Base-by-base conservation (phyloP, 257 asterid genomes). In the Linderniella brevidens region DNA sequence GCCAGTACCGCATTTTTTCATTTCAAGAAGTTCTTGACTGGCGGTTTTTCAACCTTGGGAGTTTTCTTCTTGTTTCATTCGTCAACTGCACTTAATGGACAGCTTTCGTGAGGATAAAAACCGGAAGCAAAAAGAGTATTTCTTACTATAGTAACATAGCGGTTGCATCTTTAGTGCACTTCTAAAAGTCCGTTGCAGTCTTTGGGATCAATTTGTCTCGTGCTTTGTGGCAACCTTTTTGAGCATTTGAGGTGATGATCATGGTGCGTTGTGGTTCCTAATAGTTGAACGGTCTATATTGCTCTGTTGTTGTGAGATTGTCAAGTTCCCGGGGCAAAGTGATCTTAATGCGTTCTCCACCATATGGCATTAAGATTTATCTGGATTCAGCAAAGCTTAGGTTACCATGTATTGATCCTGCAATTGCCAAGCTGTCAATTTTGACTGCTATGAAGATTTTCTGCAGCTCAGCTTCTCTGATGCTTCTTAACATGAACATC, bases 11-110 rank as follows among this genome's bases (percentile, higher is more conserved):
- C 58, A 72, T 55, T 56, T 73, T 77, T 50, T 68, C 84, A 60
- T 80, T 84, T 74, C 92, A 78, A 57, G 84, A 88, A 84, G 86
- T 80, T 53, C 86, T 84, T 44, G 79, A 80, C 55, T 84, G 96
- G 94, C 80, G 77, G 64, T 73, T 75, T 65, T 64, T 85, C 71
- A 58, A 63, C 71, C 63, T 65, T 67, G 82, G 94, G 65, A 71
- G 67, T 66, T 84, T 67, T 66, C 81, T 70, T 71, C 79, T 80
- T 59, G 75, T 80, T 71, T 72, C 92, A 71, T 84, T 78, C 58
- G 82, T 80, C 82, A 76, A 81, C 66, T 76, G 82, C 75, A 84
- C 96, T 57, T 84, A 78, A 84, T 71, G 71, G 61, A 65, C 69
- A 66, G 60, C 67, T 66, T 60, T 59, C 51, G 52, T 60, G 63